Evolutionary conservation across 1,284 basidiomycete species (phyloP).

Genomic region (Xerocomus minutiporus): DNA sequence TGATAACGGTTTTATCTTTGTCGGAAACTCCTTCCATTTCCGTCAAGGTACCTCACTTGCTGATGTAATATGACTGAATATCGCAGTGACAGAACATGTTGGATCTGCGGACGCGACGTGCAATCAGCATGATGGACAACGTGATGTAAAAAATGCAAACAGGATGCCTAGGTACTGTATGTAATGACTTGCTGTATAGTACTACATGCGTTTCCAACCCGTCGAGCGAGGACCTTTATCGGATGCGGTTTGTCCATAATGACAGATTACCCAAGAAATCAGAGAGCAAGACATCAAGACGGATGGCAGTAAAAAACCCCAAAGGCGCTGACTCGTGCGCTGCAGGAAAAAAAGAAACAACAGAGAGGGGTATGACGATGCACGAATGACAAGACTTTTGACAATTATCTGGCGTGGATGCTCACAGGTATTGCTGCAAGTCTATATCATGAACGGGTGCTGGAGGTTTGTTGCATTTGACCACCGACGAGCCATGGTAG

Average conservation of each 20-base stretch:
- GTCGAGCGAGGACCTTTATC: slow-evolving; percentile 19
- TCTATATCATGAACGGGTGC: slow-evolving; percentile 35
- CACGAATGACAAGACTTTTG: slow-evolving; percentile 14
- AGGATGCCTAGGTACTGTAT: slow-evolving; percentile 25
- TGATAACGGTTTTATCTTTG: too few species aligned
- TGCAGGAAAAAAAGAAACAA: slow-evolving; percentile 10
- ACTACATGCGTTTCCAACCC: slow-evolving; percentile 32
- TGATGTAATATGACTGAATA: too few species aligned
- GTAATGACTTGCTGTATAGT: slow-evolving; percentile 24
- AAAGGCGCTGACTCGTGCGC: neutral
- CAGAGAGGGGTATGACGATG: slow-evolving; percentile 10
- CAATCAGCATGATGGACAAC: slow-evolving; percentile 1
- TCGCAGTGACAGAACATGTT: too few species aligned
- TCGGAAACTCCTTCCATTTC: too few species aligned
- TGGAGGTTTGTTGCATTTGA: slow-evolving; percentile 28
- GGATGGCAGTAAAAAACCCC: neutral
- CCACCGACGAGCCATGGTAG: slow-evolving; percentile 33
- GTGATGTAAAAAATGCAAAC: slow-evolving; percentile 14
- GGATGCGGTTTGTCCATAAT: slow-evolving; percentile 23
- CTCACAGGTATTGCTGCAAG: slow-evolving; percentile 4
- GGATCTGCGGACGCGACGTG: neutral
- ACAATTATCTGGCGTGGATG: slow-evolving; percentile 1
- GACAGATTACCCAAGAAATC: slow-evolving; percentile 22
- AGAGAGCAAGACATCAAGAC: slow-evolving; percentile 29
- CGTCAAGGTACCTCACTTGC: too few species aligned